Evolutionary conservation across 306 rosid genomes (phyloP), one percentile per base, ranked within the genome.

Genomic region (Cucurbita moschata): DNA sequence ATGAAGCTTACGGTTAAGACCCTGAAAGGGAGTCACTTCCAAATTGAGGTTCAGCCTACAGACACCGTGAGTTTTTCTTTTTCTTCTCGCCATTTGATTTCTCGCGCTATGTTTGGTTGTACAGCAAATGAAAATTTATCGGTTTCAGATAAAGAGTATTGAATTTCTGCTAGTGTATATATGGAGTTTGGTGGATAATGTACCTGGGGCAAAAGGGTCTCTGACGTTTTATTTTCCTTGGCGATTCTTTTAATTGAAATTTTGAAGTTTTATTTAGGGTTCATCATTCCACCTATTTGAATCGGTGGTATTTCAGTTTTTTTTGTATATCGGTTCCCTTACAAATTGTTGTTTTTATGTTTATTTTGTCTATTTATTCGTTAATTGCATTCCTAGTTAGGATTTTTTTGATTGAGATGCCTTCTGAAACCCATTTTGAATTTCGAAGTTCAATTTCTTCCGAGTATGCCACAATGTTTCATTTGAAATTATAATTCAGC

Each of bases 1-100:
- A 90, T 93, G 98, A 90, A 90, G 90, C 97, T 93, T 79, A 93
- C 90, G 0, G 98, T 93, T 0, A 93, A 93, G 85, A 93, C 97
- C 75, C 78, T 93, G 80, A 93, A 93, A 74, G 98, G 98, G 78
- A 90, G 90, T 74, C 96, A 93, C 81, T 93, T 93, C 47, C 92
- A 93, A 87, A 90, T 93, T 77, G 78, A 82, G 86, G 97, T 86
- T 78, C 98, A 86, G 63, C 89, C 96, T 59, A 77, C 87, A 39
- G 96, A 90, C 73, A 87, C 96, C 55, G 98, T 93, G 39, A 82
- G 97, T 79, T 47, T 38, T 68, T 3, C 35, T 30, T 51, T 18
- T 0, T 16, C 23, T 38, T 53, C 19, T 49, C 4, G 15, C 12
- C 7, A 11, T 44, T 43, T 67, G 19, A 12, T 21, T 67, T n/a